A percentile compares a stretch with the other conserved stretches of the same genome.
These are phyloP conservation scores for Poronia punctata DNA, from an alignment of 495 filamentous ascomycete species.

Conservation along the genomic window DNA sequence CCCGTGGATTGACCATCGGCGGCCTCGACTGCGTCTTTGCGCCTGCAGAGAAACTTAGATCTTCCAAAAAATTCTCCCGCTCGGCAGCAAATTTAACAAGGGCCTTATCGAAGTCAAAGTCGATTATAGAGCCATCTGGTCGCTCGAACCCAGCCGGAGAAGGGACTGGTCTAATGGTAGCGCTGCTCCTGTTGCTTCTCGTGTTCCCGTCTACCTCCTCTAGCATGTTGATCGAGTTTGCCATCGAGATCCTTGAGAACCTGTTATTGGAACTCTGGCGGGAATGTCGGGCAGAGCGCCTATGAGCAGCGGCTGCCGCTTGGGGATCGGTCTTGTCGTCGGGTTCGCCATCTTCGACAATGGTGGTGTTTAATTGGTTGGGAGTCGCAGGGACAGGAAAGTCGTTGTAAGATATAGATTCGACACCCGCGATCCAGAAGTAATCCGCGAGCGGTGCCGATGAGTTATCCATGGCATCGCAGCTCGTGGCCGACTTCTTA, in stretches of 20 bases:
- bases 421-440: constrained; percentile 96
- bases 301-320: constrained; percentile 31
- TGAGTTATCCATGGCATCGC: constrained; percentile 51
- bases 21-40: constrained; percentile 62
- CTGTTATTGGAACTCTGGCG: constrained; percentile 61
- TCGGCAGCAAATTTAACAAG: constrained; percentile 91
- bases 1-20: constrained; percentile 65
- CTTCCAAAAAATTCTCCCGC: constrained; percentile 86
- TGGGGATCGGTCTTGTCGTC: constrained; percentile 42
- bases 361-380: constrained; percentile 59
- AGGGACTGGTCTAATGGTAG: constrained; percentile 62
- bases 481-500: constrained; percentile 17
- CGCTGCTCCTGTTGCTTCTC: constrained; percentile 80
- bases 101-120: constrained; percentile 89
- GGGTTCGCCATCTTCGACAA: constrained; percentile 71
- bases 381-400: constrained; percentile 21
- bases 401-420: constrained; percentile 59
- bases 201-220: constrained; percentile 55
- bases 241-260: constrained; percentile 54
- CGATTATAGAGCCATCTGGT: constrained; percentile 27
- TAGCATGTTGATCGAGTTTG: constrained; percentile 56
- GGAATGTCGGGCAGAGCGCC: constrained; percentile 52
- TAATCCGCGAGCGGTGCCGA: constrained; percentile 89
- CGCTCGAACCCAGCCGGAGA: constrained; percentile 29
- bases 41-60: constrained; percentile 83